phyloP scores from a whole-genome alignment of 441 rosid species.

The Corymbia calophylla region DNA sequence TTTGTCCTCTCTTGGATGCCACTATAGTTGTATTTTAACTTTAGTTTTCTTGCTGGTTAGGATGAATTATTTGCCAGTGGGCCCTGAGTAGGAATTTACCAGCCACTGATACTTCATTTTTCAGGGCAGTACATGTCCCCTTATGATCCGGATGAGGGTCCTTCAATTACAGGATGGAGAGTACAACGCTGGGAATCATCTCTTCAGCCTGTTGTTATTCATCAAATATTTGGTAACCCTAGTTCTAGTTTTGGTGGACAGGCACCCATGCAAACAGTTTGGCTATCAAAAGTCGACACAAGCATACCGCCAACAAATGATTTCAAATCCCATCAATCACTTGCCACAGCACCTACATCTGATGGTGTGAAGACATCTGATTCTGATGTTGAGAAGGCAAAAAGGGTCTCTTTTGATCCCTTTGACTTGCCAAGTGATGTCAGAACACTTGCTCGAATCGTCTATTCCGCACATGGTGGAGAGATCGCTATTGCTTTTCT shows the following conservation, averaged over 20 bases:
- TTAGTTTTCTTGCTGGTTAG: not conserved
- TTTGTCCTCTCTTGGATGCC: not conserved
- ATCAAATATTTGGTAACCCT: constrained; percentile 96
- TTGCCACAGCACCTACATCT: constrained; percentile 43
- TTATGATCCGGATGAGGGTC: constrained; percentile 99
- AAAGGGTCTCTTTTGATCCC: constrained; percentile 88
- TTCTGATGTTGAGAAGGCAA: constrained; percentile 50
- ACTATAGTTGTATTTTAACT: not conserved
- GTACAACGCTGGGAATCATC: constrained; percentile 99
- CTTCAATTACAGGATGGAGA: constrained; percentile 99
- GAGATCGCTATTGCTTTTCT: constrained; percentile 97
- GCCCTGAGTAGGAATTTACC: not conserved
- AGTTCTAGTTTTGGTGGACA: constrained; percentile 93
- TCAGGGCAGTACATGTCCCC: constrained; percentile 99
- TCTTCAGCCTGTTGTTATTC: constrained; percentile 96
- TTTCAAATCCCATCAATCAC: constrained; percentile 56
- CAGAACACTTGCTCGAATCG: constrained; percentile 89
- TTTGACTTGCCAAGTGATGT: constrained; percentile 98
- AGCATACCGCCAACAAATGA: constrained; percentile 90
- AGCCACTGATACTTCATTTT: constrained; percentile 1
- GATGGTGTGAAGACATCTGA: constrained; percentile 52
- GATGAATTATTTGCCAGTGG: constrained; percentile 1
- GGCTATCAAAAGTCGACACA: constrained; percentile 94
- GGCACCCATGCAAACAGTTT: constrained; percentile 96
- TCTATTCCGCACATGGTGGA: constrained; percentile 99